Percentiles rank a stretch among this genome's conserved stretches.
These are phyloP conservation scores for Fusarium sp. DNA, from an alignment of 2,329 filamentous ascomycete genomes.

Conservation along the genomic window DNA sequence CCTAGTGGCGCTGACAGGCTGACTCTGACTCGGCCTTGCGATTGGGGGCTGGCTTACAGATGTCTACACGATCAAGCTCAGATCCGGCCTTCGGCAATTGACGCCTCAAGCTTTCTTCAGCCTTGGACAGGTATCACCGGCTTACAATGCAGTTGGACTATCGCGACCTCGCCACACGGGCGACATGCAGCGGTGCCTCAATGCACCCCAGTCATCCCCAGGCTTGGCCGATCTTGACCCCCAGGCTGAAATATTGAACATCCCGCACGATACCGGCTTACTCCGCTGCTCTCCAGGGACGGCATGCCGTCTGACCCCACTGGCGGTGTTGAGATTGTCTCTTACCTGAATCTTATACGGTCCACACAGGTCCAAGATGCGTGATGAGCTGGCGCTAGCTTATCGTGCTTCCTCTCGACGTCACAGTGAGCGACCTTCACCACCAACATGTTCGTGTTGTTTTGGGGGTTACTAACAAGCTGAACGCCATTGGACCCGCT, in stretches of 20 bases:
- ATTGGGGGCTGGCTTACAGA: slow-evolving; percentile 3
- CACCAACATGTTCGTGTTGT: slow-evolving; percentile 32
- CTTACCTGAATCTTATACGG: slow-evolving; percentile 23
- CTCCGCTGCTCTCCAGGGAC: not conserved
- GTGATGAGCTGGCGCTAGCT: slow-evolving; percentile 35
- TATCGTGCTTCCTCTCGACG: slow-evolving; percentile 9
- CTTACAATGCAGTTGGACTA: slow-evolving; percentile 21
- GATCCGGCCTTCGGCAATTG: slow-evolving; percentile 13
- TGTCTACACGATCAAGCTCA: slow-evolving; percentile 5
- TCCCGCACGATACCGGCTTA: slow-evolving; percentile 7
- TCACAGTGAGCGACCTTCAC: slow-evolving; percentile 17
- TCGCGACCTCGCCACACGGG: slow-evolving; percentile 14
- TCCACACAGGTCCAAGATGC: slow-evolving; percentile 15
- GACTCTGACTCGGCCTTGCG: slow-evolving; percentile 13
- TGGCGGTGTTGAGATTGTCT: slow-evolving; percentile 4
- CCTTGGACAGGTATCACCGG: slow-evolving; percentile 9
- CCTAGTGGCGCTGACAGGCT: slow-evolving; percentile 27
- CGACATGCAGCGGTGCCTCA: not conserved
- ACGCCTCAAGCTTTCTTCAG: not conserved
- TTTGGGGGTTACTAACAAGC: slow-evolving; percentile 10
- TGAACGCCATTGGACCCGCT: slow-evolving; percentile 20
- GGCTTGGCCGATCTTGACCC: slow-evolving; percentile 2
- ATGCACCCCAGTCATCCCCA: not conserved
- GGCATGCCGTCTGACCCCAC: slow-evolving; percentile 13
- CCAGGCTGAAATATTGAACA: slow-evolving; percentile 20